Evolutionary conservation across 2,329 filamentous ascomycete genomes (phyloP), one percentile per base, ranked within the genome.

Genomic region (Nannizzia gypsea): DNA sequence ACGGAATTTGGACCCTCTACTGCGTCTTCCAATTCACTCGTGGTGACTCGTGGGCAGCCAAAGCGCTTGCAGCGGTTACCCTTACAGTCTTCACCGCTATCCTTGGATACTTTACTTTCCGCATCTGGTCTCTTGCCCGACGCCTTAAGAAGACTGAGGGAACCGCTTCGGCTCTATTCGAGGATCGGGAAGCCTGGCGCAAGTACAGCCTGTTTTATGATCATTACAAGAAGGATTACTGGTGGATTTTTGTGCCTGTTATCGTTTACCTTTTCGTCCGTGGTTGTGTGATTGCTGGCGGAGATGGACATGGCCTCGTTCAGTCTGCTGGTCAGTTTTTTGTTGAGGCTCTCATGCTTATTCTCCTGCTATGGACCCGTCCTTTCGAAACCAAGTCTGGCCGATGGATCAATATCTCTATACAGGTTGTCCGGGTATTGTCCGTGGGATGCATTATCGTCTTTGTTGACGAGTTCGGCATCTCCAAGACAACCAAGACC

Each of bases 151-250:
- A 84, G 68, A 68, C 78, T 31, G 86, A 95, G 65, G 92, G 92
- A 60, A 87, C 91, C 69, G 74, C 81, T 0, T 79, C 80, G 15
- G 83, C 78, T 11, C 80, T 99, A 6, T 97, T 90, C 73, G 88
- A 96, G 62, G 82, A 97, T 75, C 95, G 93, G 78, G 83, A 87
- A 61, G 85, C 87, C 44, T 96, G 93, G 91, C 81, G 89, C 72
- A 95, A 93, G 77, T 99, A 99, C 80, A 93, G 89, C 68, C 80
- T 96, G 63, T 97, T 99, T 77, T 99, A 99, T 78, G 93, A 97
- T 69, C 87, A 86, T 67, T 97, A 96, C 80, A 90, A 90, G 77
- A 90, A 88, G 74, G 84, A 86, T 67, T 96, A 92, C 78, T 99
- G 93, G 93, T 97, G 92, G 92, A 76, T 96, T 24, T 97, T 99